Conservation (phyloP, 441 rosid genomes). For the Populus hybrid region DNA sequence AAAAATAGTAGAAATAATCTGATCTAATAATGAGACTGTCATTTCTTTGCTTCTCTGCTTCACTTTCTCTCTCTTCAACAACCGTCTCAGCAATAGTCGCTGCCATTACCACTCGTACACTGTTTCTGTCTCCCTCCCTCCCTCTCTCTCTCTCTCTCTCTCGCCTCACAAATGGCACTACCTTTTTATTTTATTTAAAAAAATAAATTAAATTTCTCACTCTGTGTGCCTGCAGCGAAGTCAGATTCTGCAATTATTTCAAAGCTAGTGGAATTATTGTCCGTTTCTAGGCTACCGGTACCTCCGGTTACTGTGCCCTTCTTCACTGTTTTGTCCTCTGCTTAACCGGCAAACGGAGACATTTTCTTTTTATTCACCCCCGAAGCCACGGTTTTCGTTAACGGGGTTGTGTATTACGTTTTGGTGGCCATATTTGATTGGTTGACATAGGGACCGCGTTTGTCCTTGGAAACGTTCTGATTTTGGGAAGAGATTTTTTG, state of each 20-base stretch:
- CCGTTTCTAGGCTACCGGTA: slow-evolving; percentile 8
- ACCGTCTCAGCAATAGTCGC: slow-evolving; percentile 21
- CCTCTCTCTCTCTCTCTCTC: background rate
- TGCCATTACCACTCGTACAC: slow-evolving; percentile 24
- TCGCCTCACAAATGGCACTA: background rate
- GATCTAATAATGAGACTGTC: background rate
- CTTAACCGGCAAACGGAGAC: slow-evolving; percentile 14
- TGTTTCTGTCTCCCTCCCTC: slow-evolving; percentile 8
- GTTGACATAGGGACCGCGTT: slow-evolving; percentile 12
- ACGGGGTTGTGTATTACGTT: background rate
- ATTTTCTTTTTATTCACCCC: background rate
- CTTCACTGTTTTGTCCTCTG: slow-evolving; percentile 13
- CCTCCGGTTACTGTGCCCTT: slow-evolving; percentile 10
- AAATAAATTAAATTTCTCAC: background rate
- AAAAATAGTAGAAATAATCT: background rate
- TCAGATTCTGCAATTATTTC: slow-evolving; percentile 5
- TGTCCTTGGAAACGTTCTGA: slow-evolving; percentile 20
- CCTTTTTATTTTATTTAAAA: background rate
- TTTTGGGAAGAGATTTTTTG: slow-evolving; percentile 18
- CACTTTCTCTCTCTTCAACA: slow-evolving; percentile 25
- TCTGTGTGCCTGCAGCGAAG: background rate
- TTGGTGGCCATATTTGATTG: background rate
- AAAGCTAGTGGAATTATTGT: slow-evolving; percentile 7
- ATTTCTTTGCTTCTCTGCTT: slow-evolving; percentile 5
- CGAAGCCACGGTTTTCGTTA: background rate